Evolutionary conservation across 192 early-diverging fungal genomes (phyloP), one percentile per base, ranked within the genome.

Genomic region (Geosiphon pyriformis): DNA sequence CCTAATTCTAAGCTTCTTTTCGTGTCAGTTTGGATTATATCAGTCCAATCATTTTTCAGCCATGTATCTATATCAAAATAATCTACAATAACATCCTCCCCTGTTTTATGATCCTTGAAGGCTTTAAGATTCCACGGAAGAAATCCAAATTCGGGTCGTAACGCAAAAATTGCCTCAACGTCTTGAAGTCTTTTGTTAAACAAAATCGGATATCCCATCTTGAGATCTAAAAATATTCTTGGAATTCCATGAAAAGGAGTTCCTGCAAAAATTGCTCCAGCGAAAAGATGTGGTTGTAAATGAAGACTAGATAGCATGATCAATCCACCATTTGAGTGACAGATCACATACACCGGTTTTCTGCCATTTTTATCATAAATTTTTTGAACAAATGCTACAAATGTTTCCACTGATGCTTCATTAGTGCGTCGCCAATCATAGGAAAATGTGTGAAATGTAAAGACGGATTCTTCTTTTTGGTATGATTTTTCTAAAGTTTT

Each of bases 161-260:
- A 32, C 10, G 62, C 23, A 25, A 64, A 52, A 33, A 30, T 8
- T 1, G 62, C n/a, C 3, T 47, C 49, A 20, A 31, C 31, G 27
- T 64, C 62, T 31, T 64, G 62, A 7, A 64, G 2, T 64, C 25
- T 50, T 52, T 64, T 64, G 23, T 64, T 64, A 52, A 64, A 64
- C 11, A 64, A 34, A 23, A 51, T 23, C 30, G 23, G 1, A 10
- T 17, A 26, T 1, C 62, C 62, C 25, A n/a, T 31, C 34, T 30
- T 64, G 18, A 64, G 25, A 23, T 50, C 29, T 11, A n/a, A 10
- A 53, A 64, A 32, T 25, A 64, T 64, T 12, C 62, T 50, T 3
- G 62, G 48, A 7, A 50, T 50, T 31, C 62, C 62, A 31, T 33
- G 17, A 34, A 64, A 64, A 12, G 49, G 49, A 0, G 62, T 52